Base-by-base conservation (phyloP, 2,329 filamentous ascomycete species). In the Ramichloridium luteum region DNA sequence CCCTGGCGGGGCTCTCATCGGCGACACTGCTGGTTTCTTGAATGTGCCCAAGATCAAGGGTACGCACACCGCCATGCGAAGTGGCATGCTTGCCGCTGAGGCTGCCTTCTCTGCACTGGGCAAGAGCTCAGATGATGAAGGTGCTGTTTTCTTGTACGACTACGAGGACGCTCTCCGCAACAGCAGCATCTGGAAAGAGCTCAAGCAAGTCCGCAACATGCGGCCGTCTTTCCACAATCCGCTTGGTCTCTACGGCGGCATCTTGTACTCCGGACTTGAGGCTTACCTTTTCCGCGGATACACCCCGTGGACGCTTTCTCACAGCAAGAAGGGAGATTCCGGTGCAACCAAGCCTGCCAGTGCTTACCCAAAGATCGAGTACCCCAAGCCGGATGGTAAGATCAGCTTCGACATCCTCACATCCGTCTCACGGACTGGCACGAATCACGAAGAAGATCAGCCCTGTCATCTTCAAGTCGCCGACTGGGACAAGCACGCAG, bases 41-140 rank as follows among this genome's bases (percentile, higher is more conserved):
- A 98, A 98, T 52, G 80, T 98, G 11, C 90, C 90, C 43, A 98
- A 98, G 65, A 83, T 98, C 59, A 98, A 98, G 64, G 90, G 90
- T 36, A 94, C 88, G 0, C 90, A 98, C 59, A 94, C 90, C 28
- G 85, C 90, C 31, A 96, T 98, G 84, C 84, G 86, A 53, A 92
- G 83, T 2, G 90, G 88, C 39, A 96, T 98, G 80, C 68, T 98
- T 30, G 90, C 90, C 4, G 90, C 88, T 25, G 84, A 96, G 60
- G 82, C 90, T 16, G 75, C 88, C 3, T 96, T 77, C 68, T 68
- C 70, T 15, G 90, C 90, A 2, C 65, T 98, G 15, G 62, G 53
- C 28, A 43, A 42, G 11, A 64, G 56, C 39, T 62, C 62, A 4
- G 67, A 74, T 42, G 44, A 40, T 12, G 62, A 68, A 8, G 78